These are phyloP conservation scores for Ascobolus immersus DNA, from an alignment of 495 filamentous ascomycete genomes.

Conservation along the genomic window DNA sequence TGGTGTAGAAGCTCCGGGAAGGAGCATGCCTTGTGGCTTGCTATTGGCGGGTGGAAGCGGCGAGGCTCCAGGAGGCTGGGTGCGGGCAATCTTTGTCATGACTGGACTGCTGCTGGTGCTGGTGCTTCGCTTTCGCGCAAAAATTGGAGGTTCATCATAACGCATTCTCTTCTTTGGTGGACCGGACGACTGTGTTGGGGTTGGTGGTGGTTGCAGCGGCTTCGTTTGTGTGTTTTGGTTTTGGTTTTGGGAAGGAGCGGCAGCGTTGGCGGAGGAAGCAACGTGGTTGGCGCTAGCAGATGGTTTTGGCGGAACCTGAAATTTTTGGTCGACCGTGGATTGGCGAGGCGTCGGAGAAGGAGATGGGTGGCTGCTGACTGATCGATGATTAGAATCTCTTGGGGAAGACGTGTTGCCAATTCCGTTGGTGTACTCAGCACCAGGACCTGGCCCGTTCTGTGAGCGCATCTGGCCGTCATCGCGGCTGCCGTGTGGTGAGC, in stretches of 20 bases:
- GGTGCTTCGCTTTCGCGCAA: constrained; percentile 17
- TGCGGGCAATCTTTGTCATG: too few relatives aligned
- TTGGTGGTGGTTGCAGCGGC: constrained; percentile 14
- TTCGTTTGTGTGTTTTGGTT: constrained; percentile 6
- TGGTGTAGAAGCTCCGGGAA: constrained; percentile 6
- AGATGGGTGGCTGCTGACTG: constrained; percentile 10
- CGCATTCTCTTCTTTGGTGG: constrained; percentile 14
- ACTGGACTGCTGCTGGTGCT: constrained; percentile 17
- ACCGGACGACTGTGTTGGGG: constrained; percentile 10
- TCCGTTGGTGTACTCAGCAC: too few relatives aligned
- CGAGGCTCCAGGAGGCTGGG: constrained; percentile 14
- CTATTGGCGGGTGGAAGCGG: constrained; percentile 2
- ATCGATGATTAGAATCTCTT: constrained; percentile 7
- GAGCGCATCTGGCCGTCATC: not conserved
- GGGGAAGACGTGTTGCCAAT: constrained; percentile 10
- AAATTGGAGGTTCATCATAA: constrained; percentile 18
- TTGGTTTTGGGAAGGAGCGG: constrained; percentile 7
- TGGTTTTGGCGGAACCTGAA: too few relatives aligned
- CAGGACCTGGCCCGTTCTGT: too few relatives aligned
- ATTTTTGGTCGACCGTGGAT: too few relatives aligned
- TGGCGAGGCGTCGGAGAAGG: constrained; percentile 6
- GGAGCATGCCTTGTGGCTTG: constrained; percentile 3
- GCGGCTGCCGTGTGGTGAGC: constrained; percentile 1
- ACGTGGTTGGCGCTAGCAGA: constrained; percentile 7
- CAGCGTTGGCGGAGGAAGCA: constrained; percentile 7